phyloP scores from a whole-genome alignment of 768 basidiomycete species.

The Psilocybe subaeruginosa region DNA sequence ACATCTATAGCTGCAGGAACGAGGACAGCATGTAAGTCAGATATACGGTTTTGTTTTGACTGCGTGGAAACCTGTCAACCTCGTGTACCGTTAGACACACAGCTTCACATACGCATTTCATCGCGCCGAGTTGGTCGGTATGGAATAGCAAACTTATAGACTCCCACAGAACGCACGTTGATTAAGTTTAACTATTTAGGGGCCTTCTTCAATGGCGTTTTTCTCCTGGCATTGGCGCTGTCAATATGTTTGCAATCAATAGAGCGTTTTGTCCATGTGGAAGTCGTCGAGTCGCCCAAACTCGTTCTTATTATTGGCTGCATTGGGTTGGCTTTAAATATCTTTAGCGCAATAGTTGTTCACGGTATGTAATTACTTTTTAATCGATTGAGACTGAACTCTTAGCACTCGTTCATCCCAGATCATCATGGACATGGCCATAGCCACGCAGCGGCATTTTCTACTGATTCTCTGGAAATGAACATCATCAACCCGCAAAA shows the following conservation, averaged over 20 bases:
- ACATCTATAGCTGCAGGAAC: constrained; percentile 41
- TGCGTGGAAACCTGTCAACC: not conserved
- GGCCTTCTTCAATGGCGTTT: constrained; percentile 58
- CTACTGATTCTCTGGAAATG: constrained; percentile 21
- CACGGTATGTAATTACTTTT: constrained; percentile 38
- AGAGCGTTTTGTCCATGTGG: constrained; percentile 53
- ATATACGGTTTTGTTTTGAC: not conserved
- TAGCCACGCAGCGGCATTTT: constrained; percentile 21
- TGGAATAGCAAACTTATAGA: constrained; percentile 14
- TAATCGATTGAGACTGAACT: not conserved
- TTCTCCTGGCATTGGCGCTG: constrained; percentile 53
- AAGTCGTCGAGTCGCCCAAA: constrained; percentile 43
- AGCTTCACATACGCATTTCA: constrained; percentile 60
- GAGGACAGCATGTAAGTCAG: constrained; percentile 30
- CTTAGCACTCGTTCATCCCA: not conserved
- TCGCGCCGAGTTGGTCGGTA: constrained; percentile 59
- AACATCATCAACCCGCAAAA: constrained; percentile 20
- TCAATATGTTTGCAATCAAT: constrained; percentile 57
- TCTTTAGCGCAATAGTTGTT: constrained; percentile 49
- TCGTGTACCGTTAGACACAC: constrained; percentile 35
- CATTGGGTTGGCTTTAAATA: constrained; percentile 49
- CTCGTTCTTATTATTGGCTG: constrained; percentile 52
- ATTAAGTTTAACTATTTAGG: constrained; percentile 31
- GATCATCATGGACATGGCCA: constrained; percentile 49
- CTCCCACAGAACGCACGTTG: constrained; percentile 5